Evolutionary conservation across 176 grass and related monocot genomes (phyloP).

Genomic region (Metroxylon sagu): DNA sequence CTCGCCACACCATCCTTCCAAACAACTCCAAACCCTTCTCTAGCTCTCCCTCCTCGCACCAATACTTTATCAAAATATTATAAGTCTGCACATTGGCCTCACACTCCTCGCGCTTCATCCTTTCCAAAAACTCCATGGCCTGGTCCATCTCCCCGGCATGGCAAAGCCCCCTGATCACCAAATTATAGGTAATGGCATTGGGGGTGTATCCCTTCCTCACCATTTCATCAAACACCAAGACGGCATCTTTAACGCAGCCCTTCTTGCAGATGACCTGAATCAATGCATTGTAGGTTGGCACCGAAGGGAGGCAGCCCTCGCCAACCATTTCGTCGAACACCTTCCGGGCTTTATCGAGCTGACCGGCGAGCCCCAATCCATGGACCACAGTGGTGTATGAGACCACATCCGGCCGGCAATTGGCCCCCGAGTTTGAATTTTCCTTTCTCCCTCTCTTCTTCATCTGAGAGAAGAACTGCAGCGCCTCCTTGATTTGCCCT

Average conservation of each 20-base stretch:
- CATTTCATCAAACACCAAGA: constrained; percentile 60
- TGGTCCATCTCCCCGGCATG: constrained; percentile 53
- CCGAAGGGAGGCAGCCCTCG: constrained; percentile 48
- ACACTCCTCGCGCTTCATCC: constrained; percentile 54
- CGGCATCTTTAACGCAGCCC: constrained; percentile 52
- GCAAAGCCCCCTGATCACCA: constrained; percentile 76
- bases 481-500: constrained; percentile 51
- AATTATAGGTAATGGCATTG: constrained; percentile 61
- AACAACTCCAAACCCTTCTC: constrained; percentile 71
- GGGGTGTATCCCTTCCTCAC: constrained; percentile 29
- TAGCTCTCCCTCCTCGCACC: constrained; percentile 64
- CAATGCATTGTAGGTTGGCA: constrained; percentile 72
- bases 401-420: constrained; percentile 54
- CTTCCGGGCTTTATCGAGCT: constrained; percentile 42
- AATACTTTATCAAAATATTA: constrained; percentile 71
- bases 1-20: constrained; percentile 50
- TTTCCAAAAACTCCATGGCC: constrained; percentile 52
- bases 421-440: neutral
- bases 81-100: constrained; percentile 65
- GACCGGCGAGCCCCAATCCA: constrained; percentile 53
- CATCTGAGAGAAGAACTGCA: constrained; percentile 84
- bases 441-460: constrained; percentile 60
- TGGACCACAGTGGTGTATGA: constrained; percentile 84
- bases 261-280: constrained; percentile 90
- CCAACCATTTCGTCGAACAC: constrained; percentile 77